phyloP scores from a whole-genome alignment of 2,329 filamentous ascomycete species.

The Colletotrichum sp. region DNA sequence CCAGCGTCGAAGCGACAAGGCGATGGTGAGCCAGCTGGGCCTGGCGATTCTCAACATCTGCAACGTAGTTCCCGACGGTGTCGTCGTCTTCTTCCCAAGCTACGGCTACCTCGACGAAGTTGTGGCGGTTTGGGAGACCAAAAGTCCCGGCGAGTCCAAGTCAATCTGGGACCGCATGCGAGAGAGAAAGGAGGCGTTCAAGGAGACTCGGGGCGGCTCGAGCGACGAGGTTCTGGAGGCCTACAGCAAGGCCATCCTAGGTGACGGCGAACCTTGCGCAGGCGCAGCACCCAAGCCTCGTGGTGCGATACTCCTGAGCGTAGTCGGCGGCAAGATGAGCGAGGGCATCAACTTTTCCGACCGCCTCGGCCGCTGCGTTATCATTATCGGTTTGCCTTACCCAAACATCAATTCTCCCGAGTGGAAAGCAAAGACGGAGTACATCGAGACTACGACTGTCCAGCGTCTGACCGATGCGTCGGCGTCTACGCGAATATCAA shows the following conservation, averaged over 20 bases:
- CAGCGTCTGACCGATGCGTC: slow-evolving; percentile 36
- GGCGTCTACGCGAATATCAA: slow-evolving; percentile 25
- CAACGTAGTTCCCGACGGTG: slow-evolving; percentile 79
- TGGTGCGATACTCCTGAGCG: slow-evolving; percentile 84
- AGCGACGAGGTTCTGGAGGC: slow-evolving; percentile 74
- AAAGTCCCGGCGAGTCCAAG: slow-evolving; percentile 29
- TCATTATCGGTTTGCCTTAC: slow-evolving; percentile 92
- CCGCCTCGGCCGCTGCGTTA: slow-evolving; percentile 82
- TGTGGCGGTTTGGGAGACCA: slow-evolving; percentile 63
- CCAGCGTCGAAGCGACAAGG: slow-evolving; percentile 71
- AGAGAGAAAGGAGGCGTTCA: slow-evolving; percentile 67
- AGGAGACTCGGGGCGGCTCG: slow-evolving; percentile 57
- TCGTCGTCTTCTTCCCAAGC: slow-evolving; percentile 95
- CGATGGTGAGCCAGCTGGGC: slow-evolving; percentile 78
- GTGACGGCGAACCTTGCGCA: slow-evolving; percentile 29
- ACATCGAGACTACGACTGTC: slow-evolving; percentile 71
- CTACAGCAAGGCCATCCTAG: slow-evolving; percentile 73
- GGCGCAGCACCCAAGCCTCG: slow-evolving; percentile 28
- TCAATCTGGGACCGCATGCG: slow-evolving; percentile 65
- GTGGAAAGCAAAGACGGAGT: slow-evolving; percentile 91
- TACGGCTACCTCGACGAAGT: slow-evolving; percentile 89
- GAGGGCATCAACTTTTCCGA: slow-evolving; percentile 99
- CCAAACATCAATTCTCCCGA: slow-evolving; percentile 89
- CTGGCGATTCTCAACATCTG: slow-evolving; percentile 74
- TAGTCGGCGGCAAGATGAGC: slow-evolving; percentile 92